A percentile compares a stretch with the other conserved stretches of the same genome.
phyloP scores from a whole-genome alignment of 2,329 filamentous ascomycete genomes.

The Macrophomina phaseolina region DNA sequence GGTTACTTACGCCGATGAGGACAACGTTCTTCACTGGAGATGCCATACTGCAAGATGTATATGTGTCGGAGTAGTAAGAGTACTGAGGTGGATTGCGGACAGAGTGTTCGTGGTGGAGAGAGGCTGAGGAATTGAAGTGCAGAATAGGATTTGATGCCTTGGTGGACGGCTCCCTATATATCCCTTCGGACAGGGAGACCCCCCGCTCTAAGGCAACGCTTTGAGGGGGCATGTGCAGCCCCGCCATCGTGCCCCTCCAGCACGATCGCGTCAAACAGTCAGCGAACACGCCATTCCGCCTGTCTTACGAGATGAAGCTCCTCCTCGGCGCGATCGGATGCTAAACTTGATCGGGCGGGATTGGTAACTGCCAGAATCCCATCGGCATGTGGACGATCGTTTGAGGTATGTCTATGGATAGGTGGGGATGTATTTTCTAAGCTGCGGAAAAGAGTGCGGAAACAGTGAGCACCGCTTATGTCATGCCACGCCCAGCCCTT shows the following conservation, averaged over 20 bases:
- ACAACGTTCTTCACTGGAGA: conserved; percentile 25
- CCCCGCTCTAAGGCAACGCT: neutral
- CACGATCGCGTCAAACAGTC: neutral
- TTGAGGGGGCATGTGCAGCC: neutral
- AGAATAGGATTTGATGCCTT: neutral
- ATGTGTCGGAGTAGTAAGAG: neutral
- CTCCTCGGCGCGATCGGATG: neutral
- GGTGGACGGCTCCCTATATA: neutral
- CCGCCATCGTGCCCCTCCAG: neutral
- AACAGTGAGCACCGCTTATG: neutral
- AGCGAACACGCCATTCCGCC: conserved; percentile 16
- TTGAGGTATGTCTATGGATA: neutral
- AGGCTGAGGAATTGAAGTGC: neutral
- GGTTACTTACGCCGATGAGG: conserved; percentile 21
- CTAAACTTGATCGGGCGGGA: neutral
- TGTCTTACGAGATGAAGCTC: conserved; percentile 7
- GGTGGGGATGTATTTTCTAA: conserved; percentile 4
- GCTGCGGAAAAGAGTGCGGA: conserved; percentile 17
- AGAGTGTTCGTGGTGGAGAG: neutral
- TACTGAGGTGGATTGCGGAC: too few relatives aligned
- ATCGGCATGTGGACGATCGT: neutral
- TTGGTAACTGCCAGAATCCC: neutral
- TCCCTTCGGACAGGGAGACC: neutral
- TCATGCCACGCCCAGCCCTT: neutral
- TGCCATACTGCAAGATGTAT: neutral